phyloP scores from a whole-genome alignment of 176 grass and related monocot genomes.

The Triticum monococcum region DNA sequence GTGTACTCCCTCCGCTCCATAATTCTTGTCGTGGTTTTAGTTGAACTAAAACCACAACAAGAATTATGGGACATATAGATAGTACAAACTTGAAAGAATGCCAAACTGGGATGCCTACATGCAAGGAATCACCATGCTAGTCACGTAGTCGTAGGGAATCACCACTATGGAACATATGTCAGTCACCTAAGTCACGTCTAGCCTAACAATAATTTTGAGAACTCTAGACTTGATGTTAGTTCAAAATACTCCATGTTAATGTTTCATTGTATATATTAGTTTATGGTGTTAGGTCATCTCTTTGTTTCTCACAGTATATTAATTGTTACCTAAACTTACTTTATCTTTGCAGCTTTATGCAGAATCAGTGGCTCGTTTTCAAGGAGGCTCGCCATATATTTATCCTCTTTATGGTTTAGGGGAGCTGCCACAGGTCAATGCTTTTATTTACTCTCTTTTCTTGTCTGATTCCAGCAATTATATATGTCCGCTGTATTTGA shows the following conservation, averaged over 20 bases:
- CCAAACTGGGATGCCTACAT: neutral
- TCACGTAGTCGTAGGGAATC: neutral
- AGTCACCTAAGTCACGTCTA: neutral
- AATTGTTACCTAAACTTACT: neutral
- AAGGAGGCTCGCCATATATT: conserved; percentile 97
- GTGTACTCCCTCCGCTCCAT: neutral
- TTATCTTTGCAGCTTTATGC: conserved; percentile 71
- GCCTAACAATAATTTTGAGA: neutral
- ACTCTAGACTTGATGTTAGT: neutral
- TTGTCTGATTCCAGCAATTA: neutral
- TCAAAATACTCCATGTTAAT: neutral
- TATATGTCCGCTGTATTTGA: neutral
- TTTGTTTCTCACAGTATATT: neutral
- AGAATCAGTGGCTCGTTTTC: conserved; percentile 85
- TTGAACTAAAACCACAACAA: too few species aligned
- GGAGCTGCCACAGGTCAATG: conserved; percentile 88
- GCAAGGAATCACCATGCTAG: neutral
- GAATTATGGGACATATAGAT: too few species aligned
- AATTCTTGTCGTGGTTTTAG: too few species aligned
- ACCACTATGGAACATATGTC: neutral
- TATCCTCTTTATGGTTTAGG: conserved; percentile 93
- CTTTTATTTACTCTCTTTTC: neutral
- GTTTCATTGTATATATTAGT: neutral
- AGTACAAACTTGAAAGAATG: neutral
- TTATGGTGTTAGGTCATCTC: neutral